Percentiles rank a stretch among this genome's conserved stretches.
phyloP scores from a whole-genome alignment of 2,329 filamentous ascomycete genomes.

The Arthrinium phaeospermum region DNA sequence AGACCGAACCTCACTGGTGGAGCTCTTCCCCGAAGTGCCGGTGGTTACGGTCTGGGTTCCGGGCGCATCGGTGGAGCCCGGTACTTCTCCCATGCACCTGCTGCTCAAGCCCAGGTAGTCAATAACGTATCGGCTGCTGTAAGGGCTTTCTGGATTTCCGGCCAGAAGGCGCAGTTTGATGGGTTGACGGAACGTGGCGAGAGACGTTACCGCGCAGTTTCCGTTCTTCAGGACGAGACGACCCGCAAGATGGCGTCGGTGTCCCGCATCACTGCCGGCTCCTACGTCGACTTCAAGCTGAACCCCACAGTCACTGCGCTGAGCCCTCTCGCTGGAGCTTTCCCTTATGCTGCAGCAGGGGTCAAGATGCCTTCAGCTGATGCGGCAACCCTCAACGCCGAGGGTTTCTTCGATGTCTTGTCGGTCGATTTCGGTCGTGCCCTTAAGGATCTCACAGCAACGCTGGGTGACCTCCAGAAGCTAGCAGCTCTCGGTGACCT shows the following conservation, averaged over 20 bases:
- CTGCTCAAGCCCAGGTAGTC: slow-evolving; percentile 85
- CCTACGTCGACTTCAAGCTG: slow-evolving; percentile 86
- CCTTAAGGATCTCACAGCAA: slow-evolving; percentile 79
- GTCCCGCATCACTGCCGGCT: slow-evolving; percentile 67
- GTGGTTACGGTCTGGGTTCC: slow-evolving; percentile 82
- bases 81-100: slow-evolving; percentile 89
- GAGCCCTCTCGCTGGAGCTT: slow-evolving; percentile 67
- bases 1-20: slow-evolving; percentile 93
- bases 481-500: slow-evolving; percentile 82
- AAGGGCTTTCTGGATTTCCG: slow-evolving; percentile 89
- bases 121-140: slow-evolving; percentile 95
- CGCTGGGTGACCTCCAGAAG: slow-evolving; percentile 81
- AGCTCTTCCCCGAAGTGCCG: slow-evolving; percentile 80
- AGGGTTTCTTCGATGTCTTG: slow-evolving; percentile 83
- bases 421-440: slow-evolving; percentile 88
- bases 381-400: slow-evolving; percentile 73
- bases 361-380: slow-evolving; percentile 48
- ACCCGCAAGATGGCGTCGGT: slow-evolving; percentile 68
- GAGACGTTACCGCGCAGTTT: slow-evolving; percentile 80
- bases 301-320: slow-evolving; percentile 91
- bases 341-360: slow-evolving; percentile 52
- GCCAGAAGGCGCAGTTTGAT: slow-evolving; percentile 86
- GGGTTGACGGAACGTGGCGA: slow-evolving; percentile 76
- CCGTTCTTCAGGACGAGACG: slow-evolving; percentile 74
- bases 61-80: slow-evolving; percentile 74